These are phyloP conservation scores for Ceratocystis alfenasii DNA, from an alignment of 2,329 filamentous ascomycete species.

Conservation along the genomic window DNA sequence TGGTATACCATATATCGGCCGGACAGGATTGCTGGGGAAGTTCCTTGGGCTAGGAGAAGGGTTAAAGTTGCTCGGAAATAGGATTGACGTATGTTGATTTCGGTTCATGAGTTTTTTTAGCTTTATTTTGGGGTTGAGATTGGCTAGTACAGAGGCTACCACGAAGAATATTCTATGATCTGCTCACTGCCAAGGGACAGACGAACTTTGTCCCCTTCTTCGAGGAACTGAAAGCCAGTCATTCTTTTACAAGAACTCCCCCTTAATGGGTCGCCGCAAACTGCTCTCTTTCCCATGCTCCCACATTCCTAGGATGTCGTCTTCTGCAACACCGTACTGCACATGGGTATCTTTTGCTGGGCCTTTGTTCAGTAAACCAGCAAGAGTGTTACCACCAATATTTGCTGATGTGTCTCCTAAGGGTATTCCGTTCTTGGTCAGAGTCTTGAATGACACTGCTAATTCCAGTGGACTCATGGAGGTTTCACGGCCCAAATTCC, in stretches of 20 bases:
- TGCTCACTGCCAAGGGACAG: not conserved
- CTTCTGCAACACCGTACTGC: not conserved
- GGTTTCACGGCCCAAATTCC: not conserved
- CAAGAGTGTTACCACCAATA: not conserved
- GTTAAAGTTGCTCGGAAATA: not conserved
- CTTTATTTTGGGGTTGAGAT: not conserved
- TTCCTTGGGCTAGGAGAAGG: not conserved
- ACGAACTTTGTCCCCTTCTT: not conserved
- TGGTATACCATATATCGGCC: not conserved
- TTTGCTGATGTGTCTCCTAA: not conserved
- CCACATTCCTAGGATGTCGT: not conserved
- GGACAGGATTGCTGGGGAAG: not conserved
- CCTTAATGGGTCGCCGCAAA: not conserved
- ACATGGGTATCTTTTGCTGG: not conserved
- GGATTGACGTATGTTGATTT: constrained; percentile 4
- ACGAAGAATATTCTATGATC: not conserved
- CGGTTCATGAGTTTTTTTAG: not conserved
- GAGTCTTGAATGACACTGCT: not conserved
- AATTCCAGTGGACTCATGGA: not conserved
- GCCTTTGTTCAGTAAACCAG: not conserved
- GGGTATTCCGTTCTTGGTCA: not conserved
- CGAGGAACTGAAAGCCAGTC: not conserved
- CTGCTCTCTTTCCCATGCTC: not conserved
- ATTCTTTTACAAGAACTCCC: not conserved
- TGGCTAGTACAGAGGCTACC: not conserved